phyloP scores from a whole-genome alignment of 2,329 filamentous ascomycete genomes.

The Colletotrichum simmondsii region DNA sequence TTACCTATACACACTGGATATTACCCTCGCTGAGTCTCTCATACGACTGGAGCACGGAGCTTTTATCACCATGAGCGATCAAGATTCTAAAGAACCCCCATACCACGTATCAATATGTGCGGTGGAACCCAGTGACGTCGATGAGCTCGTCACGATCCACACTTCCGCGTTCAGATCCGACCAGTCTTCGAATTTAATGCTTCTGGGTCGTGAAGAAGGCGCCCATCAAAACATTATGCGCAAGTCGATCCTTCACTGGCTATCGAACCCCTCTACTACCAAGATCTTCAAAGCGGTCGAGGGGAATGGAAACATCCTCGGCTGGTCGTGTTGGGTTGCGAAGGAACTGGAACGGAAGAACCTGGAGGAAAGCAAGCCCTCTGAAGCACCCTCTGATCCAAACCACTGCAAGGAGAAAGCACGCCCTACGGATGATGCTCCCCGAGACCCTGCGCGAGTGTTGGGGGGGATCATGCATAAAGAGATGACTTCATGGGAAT shows the following conservation, averaged over 20 bases:
- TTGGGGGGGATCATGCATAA: conserved; percentile 15
- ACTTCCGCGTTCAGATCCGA: conserved; percentile 11
- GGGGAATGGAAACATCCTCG: background rate
- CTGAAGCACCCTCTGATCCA: background rate
- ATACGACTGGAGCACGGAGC: no score
- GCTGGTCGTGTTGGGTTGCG: conserved; percentile 13
- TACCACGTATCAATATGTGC: background rate
- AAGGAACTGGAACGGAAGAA: background rate
- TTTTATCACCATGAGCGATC: background rate
- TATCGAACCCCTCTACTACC: background rate
- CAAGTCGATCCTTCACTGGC: conserved; percentile 4
- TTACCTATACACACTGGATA: no score
- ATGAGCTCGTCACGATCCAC: background rate
- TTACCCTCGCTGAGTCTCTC: background rate
- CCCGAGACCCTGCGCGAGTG: background rate
- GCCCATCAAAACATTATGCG: conserved; percentile 10
- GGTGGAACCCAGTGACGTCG: background rate
- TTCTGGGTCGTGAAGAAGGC: conserved; percentile 3
- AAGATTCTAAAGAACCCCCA: background rate
- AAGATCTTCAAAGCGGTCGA: conserved; percentile 7
- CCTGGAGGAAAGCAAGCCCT: background rate
- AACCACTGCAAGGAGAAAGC: background rate
- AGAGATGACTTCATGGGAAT: conserved; percentile 11
- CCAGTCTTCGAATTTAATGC: conserved; percentile 26
- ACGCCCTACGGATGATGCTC: no score